Base-by-base conservation (phyloP, 1,284 basidiomycete genomes). In the Cryptococcus amylolentus region DNA sequence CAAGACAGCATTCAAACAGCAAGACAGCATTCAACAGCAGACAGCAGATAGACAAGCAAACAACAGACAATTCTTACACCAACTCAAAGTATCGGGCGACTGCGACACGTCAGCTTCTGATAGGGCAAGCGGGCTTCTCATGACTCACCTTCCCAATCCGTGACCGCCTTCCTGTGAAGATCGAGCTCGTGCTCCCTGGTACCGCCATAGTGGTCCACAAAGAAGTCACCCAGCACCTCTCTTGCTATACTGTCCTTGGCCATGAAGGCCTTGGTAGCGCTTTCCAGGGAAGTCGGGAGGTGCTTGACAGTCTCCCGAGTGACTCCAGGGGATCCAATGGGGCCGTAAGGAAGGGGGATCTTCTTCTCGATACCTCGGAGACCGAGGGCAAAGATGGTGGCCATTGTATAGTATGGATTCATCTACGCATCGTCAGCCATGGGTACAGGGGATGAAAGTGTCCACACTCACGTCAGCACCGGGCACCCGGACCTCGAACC, bases 181-280 rank as follows among this genome's bases (percentile, higher is more conserved):
- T 83, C 84, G 46, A 94, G 84, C 76, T 96, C 92, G 72, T 95
- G 89, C 73, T 90, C 82, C 65, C 94, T 84, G 10, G 94, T 97
- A 2, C 91, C 93, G 5, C 88, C 91, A 71, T 84, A 95, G 71
- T 98, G 94, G 37, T 97, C 90, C 3, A 98, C 90, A 68, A 96
- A 92, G 39, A 85, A 86, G 68, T 93, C 81, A 0, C 93, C 93
- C 55, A 98, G 85, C 43, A 91, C 82, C 71, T 91, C 88, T 49
- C 93, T 82, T 10, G 94, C 93, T 46, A 95, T 78, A 65, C 90
- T 93, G 5, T 81, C 84, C 8, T 83, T 78, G 26, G 78, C 78
- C 85, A 89, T 89, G 86, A 98, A 94, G 50, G 81, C 79, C 47
- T 80, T 78, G 1, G 90, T 91, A 4, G 93, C 93, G 9, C 82